Evolutionary conservation across 1,139 yeast species (phyloP).

Genomic region (Saccharomyces hybrid): DNA sequence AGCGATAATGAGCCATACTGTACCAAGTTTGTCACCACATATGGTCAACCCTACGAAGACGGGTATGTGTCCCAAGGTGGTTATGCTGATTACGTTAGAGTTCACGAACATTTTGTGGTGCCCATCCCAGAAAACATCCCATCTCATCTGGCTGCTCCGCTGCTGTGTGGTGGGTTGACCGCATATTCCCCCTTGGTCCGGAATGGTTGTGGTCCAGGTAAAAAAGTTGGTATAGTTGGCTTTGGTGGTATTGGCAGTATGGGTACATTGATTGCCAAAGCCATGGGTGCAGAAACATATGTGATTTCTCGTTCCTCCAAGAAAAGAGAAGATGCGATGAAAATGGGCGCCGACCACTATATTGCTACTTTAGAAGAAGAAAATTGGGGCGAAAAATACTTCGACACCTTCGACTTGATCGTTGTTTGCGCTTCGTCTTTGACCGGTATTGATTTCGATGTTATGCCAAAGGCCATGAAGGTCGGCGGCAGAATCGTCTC

Average conservation of each 20-base stretch:
- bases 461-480: conserved; percentile 34
- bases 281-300: conserved; percentile 50
- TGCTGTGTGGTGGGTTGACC: conserved; percentile 49
- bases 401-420: conserved; percentile 40
- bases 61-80: conserved; percentile 48
- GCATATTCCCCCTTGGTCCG: conserved; percentile 46
- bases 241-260: conserved; percentile 58
- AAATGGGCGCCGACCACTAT: conserved; percentile 47
- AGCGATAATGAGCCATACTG: conserved; percentile 44
- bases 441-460: conserved; percentile 35
- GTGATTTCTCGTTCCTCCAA: conserved; percentile 45
- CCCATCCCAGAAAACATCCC: conserved; percentile 42
- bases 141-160: conserved; percentile 41
- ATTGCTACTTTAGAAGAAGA: conserved; percentile 42
- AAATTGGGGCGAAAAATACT: conserved; percentile 35
- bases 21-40: conserved; percentile 37
- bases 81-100: conserved; percentile 45
- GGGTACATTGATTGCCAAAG: conserved; percentile 50
- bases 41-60: conserved; percentile 37
- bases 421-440: conserved; percentile 47
- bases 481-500: conserved; percentile 45
- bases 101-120: conserved; percentile 42
- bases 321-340: conserved; percentile 45
- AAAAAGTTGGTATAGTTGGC: conserved; percentile 49
- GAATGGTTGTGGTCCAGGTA: conserved; percentile 36